Evolutionary conservation across 2,329 filamentous ascomycete species (phyloP).

Genomic region (Claviceps paspali): DNA sequence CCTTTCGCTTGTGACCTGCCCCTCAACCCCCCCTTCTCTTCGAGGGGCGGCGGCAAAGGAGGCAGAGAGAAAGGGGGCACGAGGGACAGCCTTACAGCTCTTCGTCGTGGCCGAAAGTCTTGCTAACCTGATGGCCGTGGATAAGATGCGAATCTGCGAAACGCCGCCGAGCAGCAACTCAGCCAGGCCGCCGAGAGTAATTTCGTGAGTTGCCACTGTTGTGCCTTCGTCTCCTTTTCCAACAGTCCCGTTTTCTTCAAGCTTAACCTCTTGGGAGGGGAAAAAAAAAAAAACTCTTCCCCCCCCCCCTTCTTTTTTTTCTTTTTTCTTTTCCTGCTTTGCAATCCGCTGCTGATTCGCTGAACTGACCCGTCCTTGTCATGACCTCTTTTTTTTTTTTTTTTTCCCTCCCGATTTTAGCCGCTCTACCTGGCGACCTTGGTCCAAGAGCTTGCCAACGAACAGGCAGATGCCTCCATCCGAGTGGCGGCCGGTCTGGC

Average conservation of each 20-base stretch:
- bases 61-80: too few relatives aligned
- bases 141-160: slow-evolving; percentile 82
- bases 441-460: slow-evolving; percentile 87
- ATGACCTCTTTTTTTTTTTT: not conserved
- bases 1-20: too few relatives aligned
- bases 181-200: slow-evolving; percentile 83
- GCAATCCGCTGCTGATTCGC: slow-evolving; percentile 3
- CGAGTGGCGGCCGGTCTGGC: slow-evolving; percentile 90
- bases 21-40: too few relatives aligned
- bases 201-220: slow-evolving; percentile 52
- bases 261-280: too few relatives aligned
- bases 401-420: slow-evolving; percentile 29
- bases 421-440: slow-evolving; percentile 85
- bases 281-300: too few relatives aligned
- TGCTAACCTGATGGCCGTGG: slow-evolving; percentile 8
- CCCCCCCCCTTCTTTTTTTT: not conserved
- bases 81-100: too few relatives aligned
- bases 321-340: not conserved
- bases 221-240: slow-evolving; percentile 5
- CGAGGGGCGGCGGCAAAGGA: too few relatives aligned
- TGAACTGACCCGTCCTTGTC: too few relatives aligned
- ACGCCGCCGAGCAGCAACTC: slow-evolving; percentile 87
- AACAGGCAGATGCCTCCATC: slow-evolving; percentile 66
- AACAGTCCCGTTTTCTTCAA: not conserved
- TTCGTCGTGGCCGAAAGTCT: too few relatives aligned